Base-by-base conservation (phyloP, 2,329 filamentous ascomycete species). In the Phyllosticta citrichinensis region DNA sequence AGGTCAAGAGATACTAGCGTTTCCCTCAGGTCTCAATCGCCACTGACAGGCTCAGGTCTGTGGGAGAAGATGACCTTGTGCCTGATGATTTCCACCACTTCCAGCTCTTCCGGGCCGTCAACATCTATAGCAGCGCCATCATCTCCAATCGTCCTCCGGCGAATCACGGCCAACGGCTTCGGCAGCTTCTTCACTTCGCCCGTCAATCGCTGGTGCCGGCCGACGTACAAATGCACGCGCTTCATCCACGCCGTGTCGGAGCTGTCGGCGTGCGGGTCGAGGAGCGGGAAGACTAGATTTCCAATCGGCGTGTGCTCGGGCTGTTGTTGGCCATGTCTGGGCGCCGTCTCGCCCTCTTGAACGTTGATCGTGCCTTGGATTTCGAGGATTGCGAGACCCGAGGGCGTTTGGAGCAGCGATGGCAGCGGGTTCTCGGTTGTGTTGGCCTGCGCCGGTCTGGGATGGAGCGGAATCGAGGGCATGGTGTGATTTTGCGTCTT, bases 341-440 rank as follows among this genome's bases (percentile, higher is more conserved):
- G 24, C 27, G 47, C 20, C 9, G 69, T 63, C n/a, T 65, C 67
- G 30, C 71, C 66, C 2, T 75, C 64, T 8, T 90, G 86, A 1
- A 91, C 79, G 73, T 95, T 93, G 75, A 99, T 87, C 14, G 85
- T 90, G 63, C 92, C 94, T 78, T 99, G 94, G 14, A 99, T 83
- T 76, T 97, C 94, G 62, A 99, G 80, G 54, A 99, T 80, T 19
- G 93, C 93, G 51, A 97, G 83, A 57, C 94, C 94, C 0, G 88
- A 86, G 0, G 94, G 94, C 0, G 93, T 97, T 67, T 92, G 89
- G 17, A 97, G 83, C 64, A 96, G 80, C n/a, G 82, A 74, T 1
- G 94, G 94, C 4, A 97, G 83, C 3, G 89, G 86, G 67, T 83
- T 84, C 40, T 63, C 63, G 55, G 63, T 64, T 62, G 5, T 24